Percentiles rank a stretch among this genome's conserved stretches.
Conservation (phyloP, 768 basidiomycete species). For the Xerocomus spinulosus region DNA sequence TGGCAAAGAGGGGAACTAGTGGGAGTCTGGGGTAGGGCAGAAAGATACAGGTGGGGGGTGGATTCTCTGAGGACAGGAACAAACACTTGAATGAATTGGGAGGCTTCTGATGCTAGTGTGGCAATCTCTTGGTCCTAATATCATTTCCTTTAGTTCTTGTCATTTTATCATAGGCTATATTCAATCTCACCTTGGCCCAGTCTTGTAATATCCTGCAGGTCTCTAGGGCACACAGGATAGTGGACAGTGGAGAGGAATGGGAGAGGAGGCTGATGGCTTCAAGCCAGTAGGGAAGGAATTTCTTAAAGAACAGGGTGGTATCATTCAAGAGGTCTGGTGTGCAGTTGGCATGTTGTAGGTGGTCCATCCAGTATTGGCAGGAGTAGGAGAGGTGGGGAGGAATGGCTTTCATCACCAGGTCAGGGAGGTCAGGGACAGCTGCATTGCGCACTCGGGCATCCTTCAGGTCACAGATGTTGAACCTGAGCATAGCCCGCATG, state of each 20-base stretch:
- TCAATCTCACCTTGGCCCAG: constrained; percentile 1
- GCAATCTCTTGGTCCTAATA: not conserved
- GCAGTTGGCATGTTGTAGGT: not conserved
- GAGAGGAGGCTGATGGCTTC: not conserved
- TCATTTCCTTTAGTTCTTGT: not conserved
- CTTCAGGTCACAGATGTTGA: no score
- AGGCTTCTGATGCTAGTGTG: not conserved
- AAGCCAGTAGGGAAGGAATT: not conserved
- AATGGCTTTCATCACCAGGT: not conserved
- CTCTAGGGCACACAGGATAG: not conserved
- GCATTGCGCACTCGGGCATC: not conserved
- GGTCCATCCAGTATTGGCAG: not conserved
- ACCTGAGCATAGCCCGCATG: no score
- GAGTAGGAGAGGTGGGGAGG: not conserved
- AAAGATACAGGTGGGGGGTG: no score
- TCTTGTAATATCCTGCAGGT: not conserved
- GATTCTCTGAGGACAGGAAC: no score
- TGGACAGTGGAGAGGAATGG: not conserved
- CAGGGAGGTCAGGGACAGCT: not conserved
- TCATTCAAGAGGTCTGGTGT: not conserved
- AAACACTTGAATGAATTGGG: no score
- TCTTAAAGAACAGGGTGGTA: not conserved
- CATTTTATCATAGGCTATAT: not conserved
- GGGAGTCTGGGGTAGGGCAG: no score
- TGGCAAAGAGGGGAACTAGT: not conserved